These are phyloP conservation scores for Bigelowiella natans DNA, from an alignment of 78 protist genomes.

Conservation along the genomic window DNA sequence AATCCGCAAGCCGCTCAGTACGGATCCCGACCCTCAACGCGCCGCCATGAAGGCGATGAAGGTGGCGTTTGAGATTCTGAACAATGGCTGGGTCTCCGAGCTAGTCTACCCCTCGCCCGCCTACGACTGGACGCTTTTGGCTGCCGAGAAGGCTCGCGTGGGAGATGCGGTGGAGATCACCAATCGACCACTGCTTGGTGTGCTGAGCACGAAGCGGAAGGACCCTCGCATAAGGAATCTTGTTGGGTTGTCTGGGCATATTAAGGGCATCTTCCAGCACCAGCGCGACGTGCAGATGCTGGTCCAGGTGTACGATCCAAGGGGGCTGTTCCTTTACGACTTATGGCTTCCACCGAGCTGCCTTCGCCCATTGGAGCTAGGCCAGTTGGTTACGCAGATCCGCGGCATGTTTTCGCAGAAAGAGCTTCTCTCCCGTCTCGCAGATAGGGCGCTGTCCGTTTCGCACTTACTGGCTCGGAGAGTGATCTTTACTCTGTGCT, in stretches of 20 bases:
- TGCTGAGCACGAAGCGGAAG: not conserved
- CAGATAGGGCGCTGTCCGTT: not conserved
- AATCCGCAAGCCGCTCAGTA: not conserved
- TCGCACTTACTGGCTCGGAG: not conserved
- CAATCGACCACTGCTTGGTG: not conserved
- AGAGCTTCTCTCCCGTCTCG: not conserved
- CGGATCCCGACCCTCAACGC: not conserved
- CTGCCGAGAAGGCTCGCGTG: not conserved
- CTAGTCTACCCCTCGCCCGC: not conserved
- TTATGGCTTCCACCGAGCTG: not conserved
- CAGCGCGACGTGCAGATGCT: not conserved
- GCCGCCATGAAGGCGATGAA: not conserved
- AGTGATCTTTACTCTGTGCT: not conserved
- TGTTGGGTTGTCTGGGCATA: not conserved
- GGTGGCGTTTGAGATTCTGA: not conserved
- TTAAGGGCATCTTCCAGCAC: not conserved
- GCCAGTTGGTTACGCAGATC: not conserved
- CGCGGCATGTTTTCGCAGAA: not conserved
- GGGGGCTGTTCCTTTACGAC: not conserved
- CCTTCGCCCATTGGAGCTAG: not conserved
- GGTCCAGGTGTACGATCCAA: not conserved
- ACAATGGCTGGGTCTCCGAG: not conserved
- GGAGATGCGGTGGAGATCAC: not conserved
- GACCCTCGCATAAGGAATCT: not conserved
- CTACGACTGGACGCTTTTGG: not conserved